Conservation (phyloP, 345 rosid species). For the Camelina laxa region DNA sequence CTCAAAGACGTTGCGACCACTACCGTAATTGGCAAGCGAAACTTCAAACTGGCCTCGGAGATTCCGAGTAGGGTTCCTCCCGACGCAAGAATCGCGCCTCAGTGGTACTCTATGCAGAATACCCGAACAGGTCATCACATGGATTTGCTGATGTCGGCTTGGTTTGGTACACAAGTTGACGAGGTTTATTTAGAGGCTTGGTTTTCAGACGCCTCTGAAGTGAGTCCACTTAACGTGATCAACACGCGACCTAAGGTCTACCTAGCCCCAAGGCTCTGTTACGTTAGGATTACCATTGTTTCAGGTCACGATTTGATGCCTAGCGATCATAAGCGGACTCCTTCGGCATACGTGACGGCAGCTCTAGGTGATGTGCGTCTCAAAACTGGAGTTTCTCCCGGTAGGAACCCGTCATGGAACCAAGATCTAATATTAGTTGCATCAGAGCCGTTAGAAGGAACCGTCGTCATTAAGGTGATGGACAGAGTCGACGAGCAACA, state of each 20-base stretch:
- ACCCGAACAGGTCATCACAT: constrained; percentile 1
- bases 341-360: constrained; percentile 34
- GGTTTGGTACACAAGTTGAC: constrained; percentile 41
- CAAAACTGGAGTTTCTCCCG: neutral
- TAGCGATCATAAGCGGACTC: neutral
- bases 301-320: constrained; percentile 39
- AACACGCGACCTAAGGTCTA: constrained; percentile 39
- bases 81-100: constrained; percentile 29
- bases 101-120: constrained; percentile 19
- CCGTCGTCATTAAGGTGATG: neutral
- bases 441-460: constrained; percentile 35
- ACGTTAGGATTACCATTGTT: constrained; percentile 37
- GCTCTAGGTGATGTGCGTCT: neutral
- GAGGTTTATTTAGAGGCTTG: constrained; percentile 33
- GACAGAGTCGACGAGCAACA: neutral
- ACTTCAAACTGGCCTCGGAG: constrained; percentile 29
- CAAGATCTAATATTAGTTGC: constrained; percentile 36
- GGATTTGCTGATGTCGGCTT: constrained; percentile 27
- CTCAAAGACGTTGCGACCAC: neutral
- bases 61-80: constrained; percentile 35
- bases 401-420: constrained; percentile 39
- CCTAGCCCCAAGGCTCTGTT: constrained; percentile 41
- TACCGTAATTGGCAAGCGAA: neutral
- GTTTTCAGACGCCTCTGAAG: constrained; percentile 33
- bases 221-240: constrained; percentile 23